Base-by-base conservation (phyloP, 2,329 filamentous ascomycete species). In the Clonostachys chloroleuca region DNA sequence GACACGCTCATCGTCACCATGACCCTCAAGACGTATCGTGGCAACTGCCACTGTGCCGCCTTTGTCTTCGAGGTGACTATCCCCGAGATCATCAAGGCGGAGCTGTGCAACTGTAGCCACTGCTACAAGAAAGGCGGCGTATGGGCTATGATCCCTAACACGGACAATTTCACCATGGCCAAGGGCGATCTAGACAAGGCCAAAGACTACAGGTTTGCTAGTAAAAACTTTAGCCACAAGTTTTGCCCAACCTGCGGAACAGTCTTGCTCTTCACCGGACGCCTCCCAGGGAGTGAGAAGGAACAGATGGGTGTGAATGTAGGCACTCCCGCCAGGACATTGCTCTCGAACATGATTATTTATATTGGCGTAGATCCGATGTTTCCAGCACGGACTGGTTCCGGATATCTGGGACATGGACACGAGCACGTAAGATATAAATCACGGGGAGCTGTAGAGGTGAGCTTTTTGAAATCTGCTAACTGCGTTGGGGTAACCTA, bases 91-190 rank as follows among this genome's bases (percentile, higher is more conserved):
- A 80, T 77, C 55, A 62, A 70, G 6, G 74, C 72, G 7, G 58
- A 64, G 5, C 71, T 78, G 56, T 86, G 86, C 65, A 83, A 84
- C 62, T 89, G 86, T 66, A 86, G 81, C 65, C 78, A 86, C 52
- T 86, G 85, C 59, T 56, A 52, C 55, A 77, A 70, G 54, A 77
- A 75, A 57, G 72, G 63, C 14, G 70, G 71, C 41, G 56, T 74
- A 35, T 30, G 24, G 24, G 24, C 24, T 8, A 58, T 67, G 34
- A 58, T 63, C 8, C 55, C 58, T 5, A 51, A 54, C 2, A 40
- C 16, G 3, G 55, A 52, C 3, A 49, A 60, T 40, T 61, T 78
- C 47, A 67, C 55, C 14, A 56, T 78, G 45, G 61, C 77, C 56
- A 75, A 75, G 56, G 78, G 77, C 34, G 59, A 56, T 50, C 52